Evolutionary conservation across 2,329 filamentous ascomycete genomes (phyloP), one percentile per base, ranked within the genome.

Genomic region (Catunica adiposa): DNA sequence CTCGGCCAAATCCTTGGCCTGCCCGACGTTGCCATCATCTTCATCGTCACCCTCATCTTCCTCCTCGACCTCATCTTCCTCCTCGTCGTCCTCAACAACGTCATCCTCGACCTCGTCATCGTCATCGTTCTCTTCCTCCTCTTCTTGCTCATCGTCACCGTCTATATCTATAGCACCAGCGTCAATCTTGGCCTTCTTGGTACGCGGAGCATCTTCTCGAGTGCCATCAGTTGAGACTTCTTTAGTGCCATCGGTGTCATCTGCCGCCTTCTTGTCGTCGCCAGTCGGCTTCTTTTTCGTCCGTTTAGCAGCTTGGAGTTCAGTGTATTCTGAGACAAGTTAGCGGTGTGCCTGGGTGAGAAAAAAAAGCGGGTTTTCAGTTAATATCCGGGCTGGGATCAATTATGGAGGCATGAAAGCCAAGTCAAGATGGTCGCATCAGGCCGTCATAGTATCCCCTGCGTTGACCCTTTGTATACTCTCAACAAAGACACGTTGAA

Each of bases 301-400:
- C 54, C 84, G 80, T 69, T 89, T 89, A 56, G 83, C 80, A 20
- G 82, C 79, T 66, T 87, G 83, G 57, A 82, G 78, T 60, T 82
- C 76, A 64, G 81, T 85, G 73, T 85, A 88, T 65, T 85, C 82
- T 84, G 61, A n/a, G 40, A 3, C 40, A 17, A 8, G 40, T 44
- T 44, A 44, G 40, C 40, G 40, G 40, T 44, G 40, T 44, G n/a
- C 7, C 34, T 20, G 38, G 37, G 14, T 25, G 42, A 53, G 37
- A 57, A 31, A n/a, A 53, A 17, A 51, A 37, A 34, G 5, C 29
- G 11, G 5, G 29, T 5, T 34, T 34, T 34, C 5, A 34, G 5
- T 11, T 11, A 34, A 34, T 34, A 34, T 5, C 11, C 11, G 29
- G 29, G 5, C 29, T 34, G 29, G 29, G 29, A 11, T 34, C 29